Evolutionary conservation across 371 early-diverging fungal genomes (phyloP), one percentile per base, ranked within the genome.

Genomic region (Saksenaea vasiformis): DNA sequence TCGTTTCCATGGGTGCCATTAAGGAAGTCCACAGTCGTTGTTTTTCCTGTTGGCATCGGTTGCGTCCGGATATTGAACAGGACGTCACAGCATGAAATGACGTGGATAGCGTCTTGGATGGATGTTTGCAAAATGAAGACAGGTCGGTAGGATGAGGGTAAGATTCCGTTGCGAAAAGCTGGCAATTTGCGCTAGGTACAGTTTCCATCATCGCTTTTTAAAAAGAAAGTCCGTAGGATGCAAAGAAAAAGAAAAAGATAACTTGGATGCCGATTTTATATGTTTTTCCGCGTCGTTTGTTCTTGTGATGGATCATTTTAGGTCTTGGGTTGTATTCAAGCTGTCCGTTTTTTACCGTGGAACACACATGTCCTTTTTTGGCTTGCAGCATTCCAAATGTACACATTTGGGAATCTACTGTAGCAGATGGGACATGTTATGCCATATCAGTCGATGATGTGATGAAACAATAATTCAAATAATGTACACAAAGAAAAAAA

Each of bases 291-390:
- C 31, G 22, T 19, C 10, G n/a, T 9, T 22, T 47, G 51, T 47
- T 22, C 51, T 47, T 47, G 51, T 47, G 51, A 47, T 47, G 39
- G 39, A 39, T 39, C 39, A 39, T 39, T 39, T 39, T 39, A 39
- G 39, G n/a, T 39, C 39, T 39, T 39, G 39, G 11, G 39, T 39
- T 39, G 39, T 39, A n/a, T 11, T 39, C n/a, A 39, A 14, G 39
- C 39, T 39, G n/a, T 39, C 39, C 39, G 39, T 14, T 39, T 39
- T 39, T 39, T 39, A n/a, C 39, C 39, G n/a, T 39, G 39, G 11
- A 26, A 47, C 22, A 47, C 51, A 47, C 51, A 47, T 22, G 1
- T 47, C 51, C 51, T 22, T 47, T 47, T 47, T 47, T 47, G 3
- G 51, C 3, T 22, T 31, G n/a, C 7, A 31, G 31, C 31, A 31